Percentiles rank a stretch among this genome's conserved stretches.
Conservation (phyloP, 2,329 filamentous ascomycete species). For the Aspergillus phoenicis region DNA sequence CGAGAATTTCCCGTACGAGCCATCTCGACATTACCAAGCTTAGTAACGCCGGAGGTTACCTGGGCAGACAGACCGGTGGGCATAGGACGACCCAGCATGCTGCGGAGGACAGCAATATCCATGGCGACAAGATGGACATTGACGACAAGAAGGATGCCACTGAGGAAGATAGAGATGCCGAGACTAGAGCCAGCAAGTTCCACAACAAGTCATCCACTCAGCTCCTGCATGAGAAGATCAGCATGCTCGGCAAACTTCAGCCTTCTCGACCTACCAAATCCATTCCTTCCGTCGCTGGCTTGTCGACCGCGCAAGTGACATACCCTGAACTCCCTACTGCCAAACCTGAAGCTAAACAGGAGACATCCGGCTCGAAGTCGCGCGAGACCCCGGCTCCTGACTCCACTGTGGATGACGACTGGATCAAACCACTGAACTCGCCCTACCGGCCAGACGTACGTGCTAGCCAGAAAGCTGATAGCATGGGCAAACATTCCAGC, state of each 20-base stretch:
- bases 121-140: constrained; percentile 50
- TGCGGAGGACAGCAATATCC: constrained; percentile 47
- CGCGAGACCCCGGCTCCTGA: constrained; percentile 26
- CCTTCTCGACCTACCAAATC: constrained; percentile 50
- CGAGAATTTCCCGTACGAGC: constrained; percentile 72
- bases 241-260: constrained; percentile 63
- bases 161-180: constrained; percentile 50
- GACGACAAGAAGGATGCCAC: constrained; percentile 60
- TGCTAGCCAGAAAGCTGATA: constrained; percentile 65
- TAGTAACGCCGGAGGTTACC: constrained; percentile 59
- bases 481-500: constrained; percentile 55
- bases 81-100: constrained; percentile 39
- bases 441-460: constrained; percentile 54
- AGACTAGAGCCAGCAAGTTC: constrained; percentile 56
- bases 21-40: constrained; percentile 67
- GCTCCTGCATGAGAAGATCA: constrained; percentile 89
- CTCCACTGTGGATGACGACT: constrained; percentile 56
- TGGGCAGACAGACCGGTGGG: constrained; percentile 71
- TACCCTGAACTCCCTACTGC: constrained; percentile 40
- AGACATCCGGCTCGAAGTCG: constrained; percentile 24
- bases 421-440: constrained; percentile 58
- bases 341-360: constrained; percentile 32
- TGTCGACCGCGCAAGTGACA: constrained; percentile 35
- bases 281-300: constrained; percentile 39
- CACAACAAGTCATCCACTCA: constrained; percentile 94